A percentile compares a stretch with the other conserved stretches of the same genome.
These are phyloP conservation scores for Penicillium sp. DNA, from an alignment of 2,329 filamentous ascomycete species.

Conservation along the genomic window DNA sequence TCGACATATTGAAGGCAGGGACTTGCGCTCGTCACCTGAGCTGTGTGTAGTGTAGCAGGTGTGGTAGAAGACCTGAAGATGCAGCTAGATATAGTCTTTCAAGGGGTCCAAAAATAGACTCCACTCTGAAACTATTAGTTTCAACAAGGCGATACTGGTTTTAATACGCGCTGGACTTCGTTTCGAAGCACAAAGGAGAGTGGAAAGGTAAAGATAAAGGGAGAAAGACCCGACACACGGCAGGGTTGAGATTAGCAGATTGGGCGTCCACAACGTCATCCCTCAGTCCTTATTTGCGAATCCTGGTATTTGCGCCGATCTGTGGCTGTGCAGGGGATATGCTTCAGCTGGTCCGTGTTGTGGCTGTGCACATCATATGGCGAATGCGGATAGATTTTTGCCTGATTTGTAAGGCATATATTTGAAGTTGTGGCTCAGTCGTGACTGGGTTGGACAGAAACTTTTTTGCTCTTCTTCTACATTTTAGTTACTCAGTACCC, in stretches of 20 bases:
- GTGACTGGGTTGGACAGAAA: background rate
- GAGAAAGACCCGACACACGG: background rate
- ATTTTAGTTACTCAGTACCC: background rate
- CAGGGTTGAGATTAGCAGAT: background rate
- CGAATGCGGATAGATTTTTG: background rate
- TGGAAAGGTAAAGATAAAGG: conserved; percentile 2
- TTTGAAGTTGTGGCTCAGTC: background rate
- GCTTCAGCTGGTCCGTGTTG: background rate
- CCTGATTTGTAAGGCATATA: background rate
- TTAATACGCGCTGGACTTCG: conserved; percentile 11
- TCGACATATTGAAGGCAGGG: conserved; percentile 24
- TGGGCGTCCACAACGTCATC: conserved; percentile 24
- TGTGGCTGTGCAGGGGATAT: conserved; percentile 13
- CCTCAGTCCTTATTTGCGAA: conserved; percentile 11
- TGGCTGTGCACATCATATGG: conserved; percentile 15
- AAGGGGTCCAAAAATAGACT: conserved; percentile 12
- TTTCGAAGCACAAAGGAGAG: conserved; percentile 1
- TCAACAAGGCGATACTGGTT: conserved; percentile 1
- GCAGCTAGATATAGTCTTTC: conserved; percentile 12
- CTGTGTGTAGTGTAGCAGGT: background rate
- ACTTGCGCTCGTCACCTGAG: background rate
- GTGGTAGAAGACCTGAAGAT: background rate
- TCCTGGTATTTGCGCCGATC: conserved; percentile 17
- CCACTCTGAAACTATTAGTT: conserved; percentile 2
- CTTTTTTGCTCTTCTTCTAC: background rate